phyloP scores from a whole-genome alignment of 495 filamentous ascomycete genomes.

The Parmelia sp. region DNA sequence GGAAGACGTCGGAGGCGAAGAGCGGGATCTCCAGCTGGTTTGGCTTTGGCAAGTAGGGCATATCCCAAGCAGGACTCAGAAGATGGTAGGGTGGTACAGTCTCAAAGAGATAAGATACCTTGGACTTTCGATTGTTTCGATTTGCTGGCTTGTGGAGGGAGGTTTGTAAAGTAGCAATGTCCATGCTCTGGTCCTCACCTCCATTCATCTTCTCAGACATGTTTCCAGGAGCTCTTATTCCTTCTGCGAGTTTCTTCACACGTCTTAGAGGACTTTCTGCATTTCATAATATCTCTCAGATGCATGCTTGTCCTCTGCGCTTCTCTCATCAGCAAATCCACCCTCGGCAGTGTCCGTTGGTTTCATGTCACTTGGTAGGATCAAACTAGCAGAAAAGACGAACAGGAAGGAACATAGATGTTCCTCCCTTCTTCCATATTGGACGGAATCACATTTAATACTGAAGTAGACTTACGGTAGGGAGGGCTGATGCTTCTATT shows the following conservation, averaged over 20 bases:
- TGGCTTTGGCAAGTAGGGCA: conserved; percentile 52
- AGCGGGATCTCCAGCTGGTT: conserved; percentile 75
- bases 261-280: neutral
- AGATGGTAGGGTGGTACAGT: neutral
- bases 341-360: too few relatives aligned
- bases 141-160: neutral
- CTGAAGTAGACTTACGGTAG: neutral
- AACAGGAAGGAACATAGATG: neutral
- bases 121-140: neutral
- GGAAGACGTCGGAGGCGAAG: conserved; percentile 72
- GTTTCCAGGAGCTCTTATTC: neutral
- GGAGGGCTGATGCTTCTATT: neutral
- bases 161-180: neutral
- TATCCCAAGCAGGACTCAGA: neutral
- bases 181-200: neutral
- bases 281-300: neutral
- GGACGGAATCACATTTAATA: neutral
- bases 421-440: neutral
- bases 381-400: neutral
- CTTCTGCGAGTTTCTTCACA: neutral
- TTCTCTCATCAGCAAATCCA: neutral
- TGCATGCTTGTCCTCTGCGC: neutral
- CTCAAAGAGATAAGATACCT: neutral
- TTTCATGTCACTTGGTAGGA: neutral
- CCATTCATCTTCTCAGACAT: neutral